Evolutionary conservation across 306 rosid species (phyloP).

Genomic region (Cyclanthera cordifolia): DNA sequence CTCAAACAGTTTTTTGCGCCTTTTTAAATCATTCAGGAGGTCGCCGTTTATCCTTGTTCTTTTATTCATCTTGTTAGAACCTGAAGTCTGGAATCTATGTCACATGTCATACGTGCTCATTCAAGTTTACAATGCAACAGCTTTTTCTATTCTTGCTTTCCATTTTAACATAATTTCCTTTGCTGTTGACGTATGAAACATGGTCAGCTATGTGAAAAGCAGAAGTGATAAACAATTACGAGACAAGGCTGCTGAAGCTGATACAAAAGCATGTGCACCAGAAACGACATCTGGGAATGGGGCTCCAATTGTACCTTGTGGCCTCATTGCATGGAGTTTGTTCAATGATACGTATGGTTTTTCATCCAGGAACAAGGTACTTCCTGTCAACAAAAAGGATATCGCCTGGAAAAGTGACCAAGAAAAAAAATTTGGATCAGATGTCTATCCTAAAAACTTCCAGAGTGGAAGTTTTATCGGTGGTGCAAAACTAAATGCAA

Average conservation of each 20-base stretch:
- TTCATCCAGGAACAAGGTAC: conserved; percentile 27
- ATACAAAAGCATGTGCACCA: conserved; percentile 28
- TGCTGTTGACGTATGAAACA: background rate
- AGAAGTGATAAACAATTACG: conserved; percentile 49
- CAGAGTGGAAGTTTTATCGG: conserved; percentile 57
- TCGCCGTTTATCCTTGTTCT: background rate
- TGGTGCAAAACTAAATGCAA: conserved; percentile 61
- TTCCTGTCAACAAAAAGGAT: conserved; percentile 54
- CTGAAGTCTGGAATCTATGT: background rate
- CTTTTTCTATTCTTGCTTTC: background rate
- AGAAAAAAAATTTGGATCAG: conserved; percentile 45
- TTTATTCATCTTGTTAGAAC: background rate
- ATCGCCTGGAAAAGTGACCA: conserved; percentile 83
- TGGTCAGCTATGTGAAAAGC: conserved; percentile 51
- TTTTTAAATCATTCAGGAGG: background rate
- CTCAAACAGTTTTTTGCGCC: background rate
- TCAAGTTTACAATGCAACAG: too few relatives aligned
- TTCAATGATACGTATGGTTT: conserved; percentile 72
- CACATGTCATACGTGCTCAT: conserved; percentile 1
- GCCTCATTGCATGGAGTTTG: conserved; percentile 85
- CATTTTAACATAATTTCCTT: background rate
- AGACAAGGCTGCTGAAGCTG: conserved; percentile 20
- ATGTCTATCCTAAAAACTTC: conserved; percentile 70
- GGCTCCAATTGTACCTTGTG: conserved; percentile 65
- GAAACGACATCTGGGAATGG: conserved; percentile 25